Base-by-base conservation (phyloP, 73 alveolate genomes). In the Paraurostyla sp. region DNA sequence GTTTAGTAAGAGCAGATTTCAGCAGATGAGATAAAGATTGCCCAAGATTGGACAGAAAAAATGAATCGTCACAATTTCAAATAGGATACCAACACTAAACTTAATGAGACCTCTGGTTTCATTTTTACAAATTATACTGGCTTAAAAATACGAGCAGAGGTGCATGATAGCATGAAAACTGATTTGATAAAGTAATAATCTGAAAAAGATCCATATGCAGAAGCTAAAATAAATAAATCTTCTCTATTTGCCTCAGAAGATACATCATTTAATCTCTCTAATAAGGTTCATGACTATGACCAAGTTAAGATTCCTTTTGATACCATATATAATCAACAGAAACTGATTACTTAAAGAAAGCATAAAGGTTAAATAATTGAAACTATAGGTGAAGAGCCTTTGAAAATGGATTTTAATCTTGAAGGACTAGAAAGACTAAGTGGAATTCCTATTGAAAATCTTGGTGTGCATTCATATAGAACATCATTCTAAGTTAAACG, bases 381-480 rank as follows among this genome's bases (percentile, higher is more conserved):
- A 46, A 13, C 48, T 18, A 43, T 75, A 11, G 69, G 48, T 13
- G 87, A 75, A 32, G 87, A 75, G 9, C 75, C 73, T 20, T 2
- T 75, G 35, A 75, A 48, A 29, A 32, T 75, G 56, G 87, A 75
- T 51, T 75, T 75, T n/a, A 50, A 75, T 16, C 42, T 75, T 40
- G 75, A 75, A 22, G 76, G 87, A 32, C 57, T 75, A 11, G 7
- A 48, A 22, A 48, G 20, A 33, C 16, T 75, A 11, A 52, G 51
- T 18, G 73, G 56, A 2, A 49, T 75, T 22, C 73, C 69, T 20
- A 50, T 75, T 49, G 87, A 75, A 49, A 50, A 22, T 16, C 25
- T 75, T 9, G 87, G 87, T 11, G 87, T 75, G 11, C 41, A 75
- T 43, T 75, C 87, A 22, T 75, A 75, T 49, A 43, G 56, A 75